Percentiles rank a stretch among this genome's conserved stretches.
Evolutionary conservation across 257 asterid species (phyloP).

Genomic region (Solanum chaucha): DNA sequence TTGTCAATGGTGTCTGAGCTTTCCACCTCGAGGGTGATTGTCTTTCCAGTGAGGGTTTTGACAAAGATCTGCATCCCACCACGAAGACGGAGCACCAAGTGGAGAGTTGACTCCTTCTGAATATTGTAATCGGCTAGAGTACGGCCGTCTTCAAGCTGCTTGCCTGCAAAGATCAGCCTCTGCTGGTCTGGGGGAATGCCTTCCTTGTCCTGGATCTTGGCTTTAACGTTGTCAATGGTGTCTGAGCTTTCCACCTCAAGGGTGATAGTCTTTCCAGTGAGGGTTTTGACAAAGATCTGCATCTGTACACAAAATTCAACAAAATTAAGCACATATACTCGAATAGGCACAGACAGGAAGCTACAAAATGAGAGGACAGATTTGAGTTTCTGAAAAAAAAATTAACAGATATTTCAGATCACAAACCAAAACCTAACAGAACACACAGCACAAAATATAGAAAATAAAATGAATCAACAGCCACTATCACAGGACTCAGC

Average conservation of each 20-base stretch:
- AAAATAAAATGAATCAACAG: not conserved
- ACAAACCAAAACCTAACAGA: not conserved
- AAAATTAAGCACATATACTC: not conserved
- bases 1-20: constrained; percentile 33
- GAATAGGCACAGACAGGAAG: not conserved
- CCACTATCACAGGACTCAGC: not conserved
- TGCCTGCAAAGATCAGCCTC: not conserved
- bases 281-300: constrained; percentile 22
- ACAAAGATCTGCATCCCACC: not conserved
- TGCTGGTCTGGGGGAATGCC: not conserved
- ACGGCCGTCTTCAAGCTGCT: not conserved
- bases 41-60: constrained; percentile 24
- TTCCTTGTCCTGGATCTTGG: not conserved
- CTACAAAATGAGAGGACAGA: not conserved
- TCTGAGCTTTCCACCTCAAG: not conserved
- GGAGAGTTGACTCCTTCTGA: not conserved
- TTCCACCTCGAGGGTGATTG: constrained; percentile 30
- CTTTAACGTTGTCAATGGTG: not conserved
- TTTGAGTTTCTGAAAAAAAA: not conserved
- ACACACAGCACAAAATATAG: not conserved
- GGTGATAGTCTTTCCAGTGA: not conserved
- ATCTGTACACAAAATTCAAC: constrained; percentile 15
- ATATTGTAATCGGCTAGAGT: not conserved
- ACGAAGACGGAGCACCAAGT: too few relatives aligned
- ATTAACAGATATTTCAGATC: not conserved